Evolutionary conservation across 208 protist genomes (phyloP), one percentile per base, ranked within the genome.

Genomic region (Histomonas meleagridis): DNA sequence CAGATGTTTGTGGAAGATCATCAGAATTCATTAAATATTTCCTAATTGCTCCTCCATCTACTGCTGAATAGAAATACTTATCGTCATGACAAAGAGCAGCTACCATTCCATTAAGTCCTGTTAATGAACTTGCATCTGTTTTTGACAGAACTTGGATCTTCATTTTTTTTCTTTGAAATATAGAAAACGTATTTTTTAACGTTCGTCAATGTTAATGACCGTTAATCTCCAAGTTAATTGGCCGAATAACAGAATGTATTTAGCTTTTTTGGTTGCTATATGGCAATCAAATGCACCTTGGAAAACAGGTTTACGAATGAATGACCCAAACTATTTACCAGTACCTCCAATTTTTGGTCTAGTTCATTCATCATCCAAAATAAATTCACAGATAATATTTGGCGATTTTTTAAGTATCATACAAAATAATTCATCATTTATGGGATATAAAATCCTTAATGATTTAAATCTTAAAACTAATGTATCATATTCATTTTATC

Each of bases 101-200:
- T 14, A 86, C 46, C 76, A 86, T 86, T 1, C 76, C 76, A 9
- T 86, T 46, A 14, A 86, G 26, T 0, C 76, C 76, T 35, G 23
- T 40, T 38, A 86, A 46, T 32, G 76, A 55, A 28, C 76, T 86
- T 3, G 76, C 76, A 23, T 86, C 76, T 0, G 76, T 55, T 51
- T 55, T 51, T 51, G 76, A 86, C 32, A 86, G 32, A 86, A 86
- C 46, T 86, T 86, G 76, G 55, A 86, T 32, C 46, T 86, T 86
- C 76, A 86, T 86, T 51, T n/a, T 65, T 5, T 65, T 65, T 65
- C n/a, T n/a, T n/a, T n/a, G n/a, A n/a, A n/a, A n/a, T n/a, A n/a
- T n/a, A n/a, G n/a, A n/a, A n/a, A n/a, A n/a, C n/a, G n/a, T n/a
- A n/a, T n/a, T n/a, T n/a, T n/a, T n/a, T n/a, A n/a, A n/a, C n/a